phyloP scores from a whole-genome alignment of 2,329 filamentous ascomycete species.

The Nannizzia gypsea region DNA sequence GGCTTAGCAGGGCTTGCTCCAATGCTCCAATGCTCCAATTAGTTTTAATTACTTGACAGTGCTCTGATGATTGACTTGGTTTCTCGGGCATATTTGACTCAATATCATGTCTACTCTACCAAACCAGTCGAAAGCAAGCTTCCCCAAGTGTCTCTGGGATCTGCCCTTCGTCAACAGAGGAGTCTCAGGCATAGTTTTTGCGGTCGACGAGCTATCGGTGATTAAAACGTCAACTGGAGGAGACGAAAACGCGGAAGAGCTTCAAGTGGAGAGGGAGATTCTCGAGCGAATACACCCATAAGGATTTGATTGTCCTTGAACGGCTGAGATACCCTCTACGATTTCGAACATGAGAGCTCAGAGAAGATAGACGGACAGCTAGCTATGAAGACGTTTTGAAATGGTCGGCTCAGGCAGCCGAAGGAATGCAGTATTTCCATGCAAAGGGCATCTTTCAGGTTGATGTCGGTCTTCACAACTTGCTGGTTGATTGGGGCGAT shows the following conservation, averaged over 20 bases:
- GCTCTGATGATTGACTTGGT: too few species aligned
- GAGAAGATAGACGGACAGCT: not conserved
- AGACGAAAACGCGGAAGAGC: not conserved
- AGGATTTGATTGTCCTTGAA: slow-evolving; percentile 7
- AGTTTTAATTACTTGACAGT: too few species aligned
- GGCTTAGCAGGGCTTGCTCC: too few species aligned
- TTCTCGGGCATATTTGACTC: not conserved
- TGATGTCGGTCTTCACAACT: slow-evolving; percentile 15
- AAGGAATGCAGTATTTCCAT: slow-evolving; percentile 14
- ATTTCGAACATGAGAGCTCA: slow-evolving; percentile 6
- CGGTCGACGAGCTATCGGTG: not conserved
- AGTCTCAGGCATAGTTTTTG: slow-evolving; percentile 6
- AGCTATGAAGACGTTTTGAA: not conserved
- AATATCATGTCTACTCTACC: not conserved
- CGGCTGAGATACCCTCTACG: slow-evolving; percentile 8
- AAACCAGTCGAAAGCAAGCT: not conserved
- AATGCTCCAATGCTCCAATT: too few species aligned
- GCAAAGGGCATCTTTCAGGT: slow-evolving; percentile 12
- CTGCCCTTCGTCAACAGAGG: not conserved
- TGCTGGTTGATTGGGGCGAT: slow-evolving; percentile 14
- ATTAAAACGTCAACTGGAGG: slow-evolving; percentile 1
- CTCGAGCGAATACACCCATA: slow-evolving; percentile 5
- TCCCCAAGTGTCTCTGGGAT: not conserved
- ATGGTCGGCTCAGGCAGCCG: slow-evolving; percentile 14
- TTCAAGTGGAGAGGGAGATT: not conserved